Conservation (phyloP, 345 rosid genomes). For the Erucastrum elatum region DNA sequence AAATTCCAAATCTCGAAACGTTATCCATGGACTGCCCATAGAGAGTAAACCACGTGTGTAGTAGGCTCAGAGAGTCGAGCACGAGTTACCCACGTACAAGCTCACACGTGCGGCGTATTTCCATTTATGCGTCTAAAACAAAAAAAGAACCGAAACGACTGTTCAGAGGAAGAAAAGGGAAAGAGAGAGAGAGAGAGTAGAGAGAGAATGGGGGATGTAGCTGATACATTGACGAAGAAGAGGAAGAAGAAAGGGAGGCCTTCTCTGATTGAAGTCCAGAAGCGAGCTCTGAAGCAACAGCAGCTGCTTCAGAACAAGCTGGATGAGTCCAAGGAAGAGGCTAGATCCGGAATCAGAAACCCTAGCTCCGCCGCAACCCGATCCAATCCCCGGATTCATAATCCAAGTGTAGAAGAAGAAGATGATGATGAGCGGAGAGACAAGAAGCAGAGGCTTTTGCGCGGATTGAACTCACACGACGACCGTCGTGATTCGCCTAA, state of each 20-base stretch:
- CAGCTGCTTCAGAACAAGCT: conserved; percentile 43
- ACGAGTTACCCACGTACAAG: conserved; percentile 28
- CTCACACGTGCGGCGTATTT: conserved; percentile 23
- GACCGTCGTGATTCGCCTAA: conserved; percentile 28
- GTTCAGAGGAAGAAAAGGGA: conserved; percentile 29
- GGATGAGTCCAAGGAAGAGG: conserved; percentile 35
- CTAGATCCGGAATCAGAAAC: conserved; percentile 48
- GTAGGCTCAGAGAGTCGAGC: background rate
- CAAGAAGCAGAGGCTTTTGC: conserved; percentile 72
- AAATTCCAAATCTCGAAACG: background rate
- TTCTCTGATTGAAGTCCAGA: conserved; percentile 79
- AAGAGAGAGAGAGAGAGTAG: conserved; percentile 7
- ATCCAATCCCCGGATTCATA: conserved; percentile 50
- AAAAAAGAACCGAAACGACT: conserved; percentile 35
- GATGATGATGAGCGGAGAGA: conserved; percentile 68
- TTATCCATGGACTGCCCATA: background rate
- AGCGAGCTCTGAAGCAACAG: conserved; percentile 76
- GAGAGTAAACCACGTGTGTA: conserved; percentile 11
- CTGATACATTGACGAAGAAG: conserved; percentile 61
- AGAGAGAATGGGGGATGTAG: conserved; percentile 49
- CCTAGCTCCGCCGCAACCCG: conserved; percentile 51
- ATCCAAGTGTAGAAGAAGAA: conserved; percentile 43
- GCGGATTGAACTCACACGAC: conserved; percentile 50
- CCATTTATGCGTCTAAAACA: background rate
- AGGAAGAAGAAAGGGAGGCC: conserved; percentile 97